These are phyloP conservation scores for Polyplosphaeria fusca DNA, from an alignment of 495 filamentous ascomycete species.

Conservation along the genomic window DNA sequence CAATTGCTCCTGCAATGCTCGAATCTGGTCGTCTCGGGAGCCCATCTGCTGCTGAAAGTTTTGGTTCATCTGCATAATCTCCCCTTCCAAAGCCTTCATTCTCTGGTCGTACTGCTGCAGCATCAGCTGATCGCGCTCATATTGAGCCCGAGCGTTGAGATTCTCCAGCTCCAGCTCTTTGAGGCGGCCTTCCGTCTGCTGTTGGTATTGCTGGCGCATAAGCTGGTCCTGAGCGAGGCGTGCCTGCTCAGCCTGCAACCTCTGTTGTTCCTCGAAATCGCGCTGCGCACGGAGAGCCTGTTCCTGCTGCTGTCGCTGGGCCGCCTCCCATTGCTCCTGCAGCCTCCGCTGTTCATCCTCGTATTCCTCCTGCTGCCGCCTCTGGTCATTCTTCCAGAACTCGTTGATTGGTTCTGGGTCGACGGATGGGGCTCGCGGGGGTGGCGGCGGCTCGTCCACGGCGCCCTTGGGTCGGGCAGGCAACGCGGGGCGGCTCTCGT, in stretches of 20 bases:
- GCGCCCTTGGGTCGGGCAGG: conserved; percentile 74
- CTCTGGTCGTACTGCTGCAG: conserved; percentile 92
- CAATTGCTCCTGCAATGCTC: conserved; percentile 86
- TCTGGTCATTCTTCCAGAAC: conserved; percentile 94
- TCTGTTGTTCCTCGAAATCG: conserved; percentile 94
- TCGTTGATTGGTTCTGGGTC: conserved; percentile 95
- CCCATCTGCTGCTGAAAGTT: conserved; percentile 80
- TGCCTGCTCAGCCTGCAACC: conserved; percentile 82
- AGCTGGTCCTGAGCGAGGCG: conserved; percentile 86
- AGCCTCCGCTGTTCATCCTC: conserved; percentile 87
- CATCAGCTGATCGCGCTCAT: conserved; percentile 94
- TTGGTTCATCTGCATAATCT: conserved; percentile 74
- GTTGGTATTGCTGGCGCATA: conserved; percentile 77
- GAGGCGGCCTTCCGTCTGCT: conserved; percentile 87
- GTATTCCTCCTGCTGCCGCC: conserved; percentile 86
- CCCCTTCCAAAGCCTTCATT: conserved; percentile 87
- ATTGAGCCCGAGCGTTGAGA: conserved; percentile 88
- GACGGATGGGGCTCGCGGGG: conserved; percentile 53
- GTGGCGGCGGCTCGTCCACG: conserved; percentile 61
- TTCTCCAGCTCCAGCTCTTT: conserved; percentile 95
- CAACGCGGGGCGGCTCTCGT: conserved; percentile 69
- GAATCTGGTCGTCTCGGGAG: conserved; percentile 93
- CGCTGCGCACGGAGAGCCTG: conserved; percentile 76
- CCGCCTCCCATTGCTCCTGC: conserved; percentile 72
- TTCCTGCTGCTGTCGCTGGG: conserved; percentile 76